Evolutionary conservation across 2,329 filamentous ascomycete species (phyloP), one percentile per base, ranked within the genome.

Genomic region (Aspergillus fumigatus): DNA sequence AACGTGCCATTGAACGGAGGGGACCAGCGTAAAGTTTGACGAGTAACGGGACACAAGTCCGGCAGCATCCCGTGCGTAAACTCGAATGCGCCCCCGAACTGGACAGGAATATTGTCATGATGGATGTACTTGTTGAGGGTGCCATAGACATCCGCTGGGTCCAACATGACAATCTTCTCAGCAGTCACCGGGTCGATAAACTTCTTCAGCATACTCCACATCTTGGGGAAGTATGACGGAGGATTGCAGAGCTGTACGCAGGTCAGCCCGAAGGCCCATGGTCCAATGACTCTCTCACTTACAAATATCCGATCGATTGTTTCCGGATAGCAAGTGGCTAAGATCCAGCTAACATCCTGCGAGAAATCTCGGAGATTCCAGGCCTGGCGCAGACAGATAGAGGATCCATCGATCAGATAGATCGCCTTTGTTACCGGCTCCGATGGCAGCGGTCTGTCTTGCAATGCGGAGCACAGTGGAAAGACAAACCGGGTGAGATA

Each of bases 251-350:
- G 53, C 66, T 69, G 19, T 9, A 17, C 32, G 32, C 32, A 17
- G n/a, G 32, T 38, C 14, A n/a, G 32, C 7, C 32, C 7, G 32
- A 38, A 38, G 2, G 14, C 32, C 8, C 32, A 38, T 35, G 32
- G 14, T 17, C 14, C 14, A 5, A 14, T 17, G 32, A 1, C 32
- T 17, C 8, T 47, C 3, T 10, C 10, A 59, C 62, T 40, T 40
- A 65, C 64, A 48, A 62, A 63, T 8, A 67, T 56, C 23, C 51
- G 50, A 32, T 64, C 48, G 32, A 69, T 65, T 0, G 61, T 68
- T 25, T 70, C 66, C 0, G 67, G 67, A 54, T 66, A 69, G 35
- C 66, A 68, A 4, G 64, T 70, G 45, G 63, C 54, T 5, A 69
- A n/a, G 1, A 69, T 47, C 61, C 59, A 60, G 48, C 63, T 67